Evolutionary conservation across 768 basidiomycete species (phyloP).

Genomic region (Gymnopilus junonius): DNA sequence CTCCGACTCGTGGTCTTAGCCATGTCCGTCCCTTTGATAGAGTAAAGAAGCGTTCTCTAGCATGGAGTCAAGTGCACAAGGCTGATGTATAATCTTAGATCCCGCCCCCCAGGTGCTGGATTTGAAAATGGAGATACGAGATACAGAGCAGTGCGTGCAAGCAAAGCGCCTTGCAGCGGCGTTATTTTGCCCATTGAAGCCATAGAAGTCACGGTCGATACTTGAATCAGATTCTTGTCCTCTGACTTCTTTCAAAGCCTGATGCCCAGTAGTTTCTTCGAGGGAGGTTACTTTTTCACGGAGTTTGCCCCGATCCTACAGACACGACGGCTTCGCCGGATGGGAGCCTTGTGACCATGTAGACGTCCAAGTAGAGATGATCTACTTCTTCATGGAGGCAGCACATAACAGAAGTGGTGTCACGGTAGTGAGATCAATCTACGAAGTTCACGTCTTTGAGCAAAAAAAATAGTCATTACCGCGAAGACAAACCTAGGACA

Average conservation of each 20-base stretch:
- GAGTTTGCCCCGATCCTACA: neutral
- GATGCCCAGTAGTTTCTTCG: neutral
- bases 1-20: no score
- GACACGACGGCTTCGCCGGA: neutral
- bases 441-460: neutral
- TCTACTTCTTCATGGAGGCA: neutral
- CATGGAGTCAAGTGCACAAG: no score
- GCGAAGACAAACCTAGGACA: no score
- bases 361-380: no score
- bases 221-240: neutral
- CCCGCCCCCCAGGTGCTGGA: neutral
- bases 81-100: constrained; percentile 21
- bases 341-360: neutral
- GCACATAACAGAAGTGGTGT: no score
- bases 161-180: constrained; percentile 8
- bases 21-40: no score
- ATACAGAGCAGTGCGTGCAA: no score
- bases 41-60: no score
- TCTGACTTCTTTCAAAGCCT: neutral
- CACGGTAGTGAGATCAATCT: neutral
- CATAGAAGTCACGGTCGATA: neutral
- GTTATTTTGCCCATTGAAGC: constrained; percentile 5
- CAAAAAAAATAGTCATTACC: neutral
- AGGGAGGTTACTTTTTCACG: neutral
- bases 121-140: no score